Conservation (phyloP, 768 basidiomycete genomes). For the Boletus rubropictus region DNA sequence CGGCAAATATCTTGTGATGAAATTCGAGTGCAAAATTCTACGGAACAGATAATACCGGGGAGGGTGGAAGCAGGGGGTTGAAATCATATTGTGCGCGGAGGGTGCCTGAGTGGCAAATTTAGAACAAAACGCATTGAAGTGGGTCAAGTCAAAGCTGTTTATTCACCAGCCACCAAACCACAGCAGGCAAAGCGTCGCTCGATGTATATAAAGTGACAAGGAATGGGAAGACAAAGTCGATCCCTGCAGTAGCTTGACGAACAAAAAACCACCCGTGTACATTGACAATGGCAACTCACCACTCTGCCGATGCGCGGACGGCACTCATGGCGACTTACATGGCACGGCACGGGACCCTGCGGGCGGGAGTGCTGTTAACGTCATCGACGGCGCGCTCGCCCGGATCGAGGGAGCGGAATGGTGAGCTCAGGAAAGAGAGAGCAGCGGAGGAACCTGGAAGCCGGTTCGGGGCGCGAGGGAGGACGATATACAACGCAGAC, state of each 20-base stretch:
- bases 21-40: neutral
- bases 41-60: neutral
- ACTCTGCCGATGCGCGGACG: constrained; percentile 33
- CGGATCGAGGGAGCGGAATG: neutral
- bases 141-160: constrained; percentile 11
- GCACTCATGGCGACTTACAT: constrained; percentile 29
- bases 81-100: neutral
- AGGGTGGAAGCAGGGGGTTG: neutral
- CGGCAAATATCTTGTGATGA: constrained; percentile 1
- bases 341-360: constrained; percentile 20
- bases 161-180: constrained; percentile 8
- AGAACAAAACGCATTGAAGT: constrained; percentile 11
- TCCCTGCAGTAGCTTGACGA: neutral
- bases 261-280: neutral
- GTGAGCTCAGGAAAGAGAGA: neutral
- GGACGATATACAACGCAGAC: constrained; percentile 28
- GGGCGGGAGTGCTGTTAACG: constrained; percentile 7
- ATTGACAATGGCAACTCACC: constrained; percentile 13
- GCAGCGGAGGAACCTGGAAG: neutral
- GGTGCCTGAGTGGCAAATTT: neutral
- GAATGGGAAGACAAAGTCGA: neutral
- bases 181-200: constrained; percentile 11
- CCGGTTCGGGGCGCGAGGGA: constrained; percentile 15
- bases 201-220: constrained; percentile 22
- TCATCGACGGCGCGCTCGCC: neutral